Conservation (phyloP, 2,329 filamentous ascomycete species). For the Fonsecaea pedrosoi region DNA sequence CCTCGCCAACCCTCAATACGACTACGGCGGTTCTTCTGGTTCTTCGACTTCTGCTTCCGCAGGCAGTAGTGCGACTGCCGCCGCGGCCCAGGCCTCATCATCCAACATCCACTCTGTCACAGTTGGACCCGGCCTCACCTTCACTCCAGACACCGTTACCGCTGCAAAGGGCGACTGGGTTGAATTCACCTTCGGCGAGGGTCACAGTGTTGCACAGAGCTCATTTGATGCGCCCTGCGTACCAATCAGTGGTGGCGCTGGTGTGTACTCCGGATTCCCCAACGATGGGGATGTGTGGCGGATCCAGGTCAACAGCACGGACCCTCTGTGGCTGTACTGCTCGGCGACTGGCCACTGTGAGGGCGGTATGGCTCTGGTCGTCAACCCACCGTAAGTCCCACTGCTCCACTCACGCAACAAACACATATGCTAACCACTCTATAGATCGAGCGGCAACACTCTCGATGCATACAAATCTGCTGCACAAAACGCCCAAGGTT, state of each 20-base stretch:
- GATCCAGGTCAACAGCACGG: conserved; percentile 53
- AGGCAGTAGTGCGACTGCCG: conserved; percentile 8
- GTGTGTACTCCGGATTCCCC: conserved; percentile 57
- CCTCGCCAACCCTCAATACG: conserved; percentile 34
- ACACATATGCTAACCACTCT: neutral
- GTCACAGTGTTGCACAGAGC: conserved; percentile 59
- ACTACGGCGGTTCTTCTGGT: conserved; percentile 18
- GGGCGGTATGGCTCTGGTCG: conserved; percentile 58
- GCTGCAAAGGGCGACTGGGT: conserved; percentile 57
- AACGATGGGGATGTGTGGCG: conserved; percentile 48
- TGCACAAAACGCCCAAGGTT: conserved; percentile 27
- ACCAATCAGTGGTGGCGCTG: conserved; percentile 45
- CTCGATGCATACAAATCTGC: conserved; percentile 37
- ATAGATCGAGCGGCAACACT: conserved; percentile 27
- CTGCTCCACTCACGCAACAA: neutral
- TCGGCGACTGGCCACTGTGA: conserved; percentile 59
- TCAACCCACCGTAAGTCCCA: conserved; percentile 53
- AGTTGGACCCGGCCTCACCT: conserved; percentile 47
- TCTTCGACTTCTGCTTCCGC: neutral
- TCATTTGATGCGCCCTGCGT: conserved; percentile 59
- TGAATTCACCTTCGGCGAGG: conserved; percentile 61
- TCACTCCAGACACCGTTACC: conserved; percentile 54
- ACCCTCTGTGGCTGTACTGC: conserved; percentile 61
- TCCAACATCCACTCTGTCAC: conserved; percentile 31
- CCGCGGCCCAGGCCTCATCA: conserved; percentile 13